These are phyloP conservation scores for Chytridiales sp. DNA, from an alignment of 371 early-diverging fungal genomes.

Conservation along the genomic window DNA sequence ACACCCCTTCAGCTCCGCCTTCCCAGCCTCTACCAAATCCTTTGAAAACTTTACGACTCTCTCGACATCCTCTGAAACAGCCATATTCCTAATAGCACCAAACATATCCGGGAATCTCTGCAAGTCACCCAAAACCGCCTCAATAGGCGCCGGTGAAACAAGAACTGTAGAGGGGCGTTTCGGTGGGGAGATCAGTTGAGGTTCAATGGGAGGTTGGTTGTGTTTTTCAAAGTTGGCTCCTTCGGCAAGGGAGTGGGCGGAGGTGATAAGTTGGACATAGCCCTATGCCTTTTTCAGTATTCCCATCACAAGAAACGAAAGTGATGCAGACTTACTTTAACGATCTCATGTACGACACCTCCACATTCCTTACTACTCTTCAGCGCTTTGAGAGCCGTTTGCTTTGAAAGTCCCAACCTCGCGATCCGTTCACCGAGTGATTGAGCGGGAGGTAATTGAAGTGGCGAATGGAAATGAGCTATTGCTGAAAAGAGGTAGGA, in stretches of 20 bases:
- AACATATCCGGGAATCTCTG: constrained; percentile 37
- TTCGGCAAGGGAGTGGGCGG: constrained; percentile 37
- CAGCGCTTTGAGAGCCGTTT: constrained; percentile 21
- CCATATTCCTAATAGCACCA: constrained; percentile 27
- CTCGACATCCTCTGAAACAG: constrained; percentile 8
- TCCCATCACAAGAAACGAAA: not conserved
- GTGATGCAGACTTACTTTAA: constrained; percentile 19
- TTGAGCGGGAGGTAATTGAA: constrained; percentile 27
- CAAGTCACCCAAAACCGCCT: constrained; percentile 25
- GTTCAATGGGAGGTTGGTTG: constrained; percentile 42
- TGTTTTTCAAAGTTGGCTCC: constrained; percentile 44
- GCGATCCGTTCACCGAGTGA: constrained; percentile 49
- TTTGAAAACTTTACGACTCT: constrained; percentile 6
- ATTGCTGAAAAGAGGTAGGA: constrained; percentile 41
- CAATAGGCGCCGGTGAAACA: constrained; percentile 32
- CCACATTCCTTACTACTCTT: constrained; percentile 33
- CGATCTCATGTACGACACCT: constrained; percentile 28
- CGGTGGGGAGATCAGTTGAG: constrained; percentile 33
- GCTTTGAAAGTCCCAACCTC: constrained; percentile 32
- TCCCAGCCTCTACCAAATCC: constrained; percentile 19
- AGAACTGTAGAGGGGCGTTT: constrained; percentile 39
- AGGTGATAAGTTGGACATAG: constrained; percentile 32
- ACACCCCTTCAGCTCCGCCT: constrained; percentile 16
- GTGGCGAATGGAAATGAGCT: constrained; percentile 53
- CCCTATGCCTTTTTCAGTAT: constrained; percentile 17